A percentile compares a stretch with the other conserved stretches of the same genome.
Evolutionary conservation across 495 filamentous ascomycete species (phyloP).

Genomic region (Penicillium egyptiacum): DNA sequence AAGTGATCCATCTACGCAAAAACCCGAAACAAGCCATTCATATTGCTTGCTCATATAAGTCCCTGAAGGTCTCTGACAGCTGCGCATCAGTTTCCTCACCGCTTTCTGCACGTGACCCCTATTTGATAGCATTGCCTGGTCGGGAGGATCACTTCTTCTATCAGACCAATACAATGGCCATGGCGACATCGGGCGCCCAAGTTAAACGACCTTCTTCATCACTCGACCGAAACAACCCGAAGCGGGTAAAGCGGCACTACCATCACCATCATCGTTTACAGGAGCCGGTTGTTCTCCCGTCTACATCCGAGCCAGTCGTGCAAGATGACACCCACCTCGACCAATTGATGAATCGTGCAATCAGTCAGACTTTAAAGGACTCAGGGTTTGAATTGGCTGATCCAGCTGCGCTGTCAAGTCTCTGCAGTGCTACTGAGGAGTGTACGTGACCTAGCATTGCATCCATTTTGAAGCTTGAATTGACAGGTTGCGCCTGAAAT

Average conservation of each 20-base stretch:
- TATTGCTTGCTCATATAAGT: not conserved
- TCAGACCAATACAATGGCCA: slow-evolving; percentile 22
- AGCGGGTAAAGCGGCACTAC: slow-evolving; percentile 48
- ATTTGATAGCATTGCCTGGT: slow-evolving; percentile 3
- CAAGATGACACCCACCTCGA: slow-evolving; percentile 49
- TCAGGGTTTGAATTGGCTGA: slow-evolving; percentile 60
- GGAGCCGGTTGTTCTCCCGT: slow-evolving; percentile 35
- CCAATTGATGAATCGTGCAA: slow-evolving; percentile 55
- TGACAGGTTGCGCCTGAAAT: slow-evolving; percentile 10
- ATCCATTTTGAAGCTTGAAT: slow-evolving; percentile 19
- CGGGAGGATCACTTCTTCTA: not conserved
- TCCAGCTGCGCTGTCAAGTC: slow-evolving; percentile 57
- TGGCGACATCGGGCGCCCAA: slow-evolving; percentile 34
- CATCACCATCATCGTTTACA: slow-evolving; percentile 48
- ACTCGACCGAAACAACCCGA: slow-evolving; percentile 30
- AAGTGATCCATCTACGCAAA: not conserved
- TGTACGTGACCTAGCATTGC: slow-evolving; percentile 46
- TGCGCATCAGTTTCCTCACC: not conserved
- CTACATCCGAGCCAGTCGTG: slow-evolving; percentile 23
- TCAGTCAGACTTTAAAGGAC: slow-evolving; percentile 52
- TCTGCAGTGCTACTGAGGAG: slow-evolving; percentile 59
- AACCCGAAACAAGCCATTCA: not conserved
- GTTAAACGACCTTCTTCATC: slow-evolving; percentile 48
- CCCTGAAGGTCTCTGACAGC: not conserved
- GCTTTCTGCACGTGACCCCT: slow-evolving; percentile 3